A percentile compares a stretch with the other conserved stretches of the same genome.
These are phyloP conservation scores for Ensete glaucum DNA, from an alignment of 176 grass and related monocot species.

Conservation along the genomic window DNA sequence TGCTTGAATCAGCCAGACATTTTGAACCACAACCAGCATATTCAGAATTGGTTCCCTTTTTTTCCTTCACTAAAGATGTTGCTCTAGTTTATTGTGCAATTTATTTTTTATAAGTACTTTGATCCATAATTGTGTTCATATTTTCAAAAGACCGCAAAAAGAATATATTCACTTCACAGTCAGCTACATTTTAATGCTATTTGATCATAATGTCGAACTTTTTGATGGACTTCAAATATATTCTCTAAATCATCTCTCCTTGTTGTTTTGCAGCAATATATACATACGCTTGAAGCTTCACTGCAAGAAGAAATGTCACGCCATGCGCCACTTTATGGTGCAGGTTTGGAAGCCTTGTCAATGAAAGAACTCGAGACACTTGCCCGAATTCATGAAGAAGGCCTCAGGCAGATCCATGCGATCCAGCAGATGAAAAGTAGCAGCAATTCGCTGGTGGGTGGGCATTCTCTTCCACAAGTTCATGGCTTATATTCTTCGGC, in stretches of 20 bases:
- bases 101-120: too few species aligned
- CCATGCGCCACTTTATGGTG: slow-evolving; percentile 79
- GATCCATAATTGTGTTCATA: too few species aligned
- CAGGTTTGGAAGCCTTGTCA: slow-evolving; percentile 55
- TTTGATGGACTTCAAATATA: background rate
- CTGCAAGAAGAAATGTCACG: slow-evolving; percentile 88
- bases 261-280: slow-evolving; percentile 77
- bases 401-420: slow-evolving; percentile 57
- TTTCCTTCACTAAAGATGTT: too few species aligned
- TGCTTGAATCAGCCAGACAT: too few species aligned
- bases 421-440: slow-evolving; percentile 59
- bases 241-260: background rate
- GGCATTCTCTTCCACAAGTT: slow-evolving; percentile 34
- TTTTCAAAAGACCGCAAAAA: too few species aligned
- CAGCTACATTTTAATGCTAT: too few species aligned
- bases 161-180: background rate
- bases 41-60: too few species aligned
- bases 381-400: slow-evolving; percentile 67
- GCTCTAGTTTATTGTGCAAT: too few species aligned
- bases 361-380: slow-evolving; percentile 74
- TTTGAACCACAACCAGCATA: too few species aligned
- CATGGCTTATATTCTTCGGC: slow-evolving; percentile 47
- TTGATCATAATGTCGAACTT: background rate
- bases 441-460: slow-evolving; percentile 37
- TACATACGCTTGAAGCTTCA: slow-evolving; percentile 68